A percentile compares a stretch with the other conserved stretches of the same genome.
These are phyloP conservation scores for Phlegmacium glaucopus DNA, from an alignment of 768 basidiomycete genomes.

Conservation along the genomic window DNA sequence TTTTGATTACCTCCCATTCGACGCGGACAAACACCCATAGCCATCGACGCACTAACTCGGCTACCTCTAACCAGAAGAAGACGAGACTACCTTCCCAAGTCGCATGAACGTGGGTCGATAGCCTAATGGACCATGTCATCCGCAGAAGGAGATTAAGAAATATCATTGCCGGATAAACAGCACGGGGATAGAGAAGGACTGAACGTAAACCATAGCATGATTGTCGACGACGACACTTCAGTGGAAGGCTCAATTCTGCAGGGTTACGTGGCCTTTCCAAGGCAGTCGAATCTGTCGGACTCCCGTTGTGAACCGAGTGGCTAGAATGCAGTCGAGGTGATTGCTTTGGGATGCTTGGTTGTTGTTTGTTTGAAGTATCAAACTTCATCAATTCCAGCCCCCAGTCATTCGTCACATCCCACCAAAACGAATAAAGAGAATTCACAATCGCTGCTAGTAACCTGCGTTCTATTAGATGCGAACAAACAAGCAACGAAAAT, in stretches of 20 bases:
- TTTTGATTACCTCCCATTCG: slow-evolving; percentile 92
- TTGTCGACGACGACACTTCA: slow-evolving; percentile 22
- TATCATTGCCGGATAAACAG: slow-evolving; percentile 80
- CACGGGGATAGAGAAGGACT: slow-evolving; percentile 73
- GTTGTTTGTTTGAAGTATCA: slow-evolving; percentile 22
- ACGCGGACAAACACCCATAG: slow-evolving; percentile 97
- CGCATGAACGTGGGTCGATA: slow-evolving; percentile 83
- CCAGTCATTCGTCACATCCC: slow-evolving; percentile 99
- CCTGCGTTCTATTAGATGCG: slow-evolving; percentile 41
- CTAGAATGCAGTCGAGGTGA: slow-evolving; percentile 43
- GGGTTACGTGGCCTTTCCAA: slow-evolving; percentile 16
- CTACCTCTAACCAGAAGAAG: slow-evolving; percentile 88
- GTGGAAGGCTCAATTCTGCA: slow-evolving; percentile 16
- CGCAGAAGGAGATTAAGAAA: slow-evolving; percentile 83
- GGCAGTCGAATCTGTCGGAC: slow-evolving; percentile 14
- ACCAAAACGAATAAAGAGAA: slow-evolving; percentile 96
- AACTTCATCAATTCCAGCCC: slow-evolving; percentile 73
- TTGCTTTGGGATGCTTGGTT: slow-evolving; percentile 36
- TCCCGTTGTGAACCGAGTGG: slow-evolving; percentile 21
- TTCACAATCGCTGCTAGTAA: slow-evolving; percentile 81
- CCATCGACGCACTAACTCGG: slow-evolving; percentile 90
- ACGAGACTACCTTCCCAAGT: slow-evolving; percentile 72
- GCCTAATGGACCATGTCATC: slow-evolving; percentile 91
- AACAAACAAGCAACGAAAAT: not conserved
- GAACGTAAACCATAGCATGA: slow-evolving; percentile 74